Base-by-base conservation (phyloP, 176 grass and related monocot species). In the Zizania latifolia region DNA sequence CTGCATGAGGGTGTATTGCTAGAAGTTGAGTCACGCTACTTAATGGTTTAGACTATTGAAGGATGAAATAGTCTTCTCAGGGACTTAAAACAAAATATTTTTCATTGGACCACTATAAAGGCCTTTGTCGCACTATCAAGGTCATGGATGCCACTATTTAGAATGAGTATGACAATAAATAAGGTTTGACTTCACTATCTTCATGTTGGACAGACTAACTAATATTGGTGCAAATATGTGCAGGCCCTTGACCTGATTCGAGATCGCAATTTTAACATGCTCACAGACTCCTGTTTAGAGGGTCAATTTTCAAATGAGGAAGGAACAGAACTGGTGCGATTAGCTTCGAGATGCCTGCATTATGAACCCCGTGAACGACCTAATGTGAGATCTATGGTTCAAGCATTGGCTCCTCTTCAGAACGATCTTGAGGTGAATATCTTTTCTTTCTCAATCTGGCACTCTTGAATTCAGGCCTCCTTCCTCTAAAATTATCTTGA, bases 171-270 rank as follows among this genome's bases (percentile, higher is more conserved):
- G 75, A 19, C 15, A 6, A 63, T 81, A 55, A 62, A 43, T 19
- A 70, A 43, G 2, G 13, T 31, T 46, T 53, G n/a, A 36, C 22
- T 78, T 78, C 53, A 19, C 8, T 74, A 61, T 71, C 58, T 21
- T 71, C 26, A 77, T 58, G 0, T 70, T 62, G 76, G 44, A 64
- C 15, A 70, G 41, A 44, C 30, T 87, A 75, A 77, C 66, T 56
- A 76, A 75, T 53, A 60, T 36, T 66, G 5, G 27, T 68, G 19
- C 33, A 59, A 83, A 83, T 55, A 62, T 83, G 36, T 87, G 68
- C 82, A 98, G 95, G 95, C 95, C 59, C 86, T 98, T 89, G 95
- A 98, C 76, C 79, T 98, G 80, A 98, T 98, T 90, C 88, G 91
- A 71, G 85, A 92, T 79, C 87, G 91, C 37, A 94, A 98, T 72